Conservation (phyloP, 495 filamentous ascomycete species). For the Aspergillus affinis region DNA sequence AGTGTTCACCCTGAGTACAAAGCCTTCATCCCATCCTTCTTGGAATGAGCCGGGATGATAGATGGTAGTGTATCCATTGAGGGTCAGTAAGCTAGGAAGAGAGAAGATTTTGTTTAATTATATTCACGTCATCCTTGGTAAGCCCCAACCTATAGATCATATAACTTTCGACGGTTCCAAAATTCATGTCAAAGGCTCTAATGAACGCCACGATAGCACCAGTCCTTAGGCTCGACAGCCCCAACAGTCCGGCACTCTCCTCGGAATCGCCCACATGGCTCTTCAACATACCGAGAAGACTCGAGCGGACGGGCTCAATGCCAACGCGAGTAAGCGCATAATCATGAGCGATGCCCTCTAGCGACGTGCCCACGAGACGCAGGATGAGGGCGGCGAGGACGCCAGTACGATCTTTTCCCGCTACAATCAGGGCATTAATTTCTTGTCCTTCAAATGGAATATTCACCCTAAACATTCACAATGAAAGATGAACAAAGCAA, state of each 20-base stretch:
- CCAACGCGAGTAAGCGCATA: constrained; percentile 39
- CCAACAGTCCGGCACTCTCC: constrained; percentile 28
- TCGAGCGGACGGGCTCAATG: constrained; percentile 28
- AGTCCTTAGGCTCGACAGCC: constrained; percentile 28
- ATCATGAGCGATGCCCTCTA: constrained; percentile 49
- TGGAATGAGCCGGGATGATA: too few species aligned
- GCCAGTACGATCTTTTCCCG: constrained; percentile 66
- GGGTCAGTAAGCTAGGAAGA: background rate
- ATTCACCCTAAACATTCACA: background rate
- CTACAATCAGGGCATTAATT: constrained; percentile 24
- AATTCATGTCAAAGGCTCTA: constrained; percentile 24
- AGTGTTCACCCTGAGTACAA: too few species aligned
- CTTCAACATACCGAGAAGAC: constrained; percentile 23
- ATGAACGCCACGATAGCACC: constrained; percentile 32
- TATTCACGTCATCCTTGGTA: background rate
- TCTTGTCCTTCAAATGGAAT: background rate
- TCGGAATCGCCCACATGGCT: constrained; percentile 21
- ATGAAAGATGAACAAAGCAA: background rate
- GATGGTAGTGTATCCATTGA: too few species aligned
- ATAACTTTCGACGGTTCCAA: background rate
- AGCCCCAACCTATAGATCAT: background rate
- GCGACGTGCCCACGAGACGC: constrained; percentile 48
- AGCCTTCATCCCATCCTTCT: too few species aligned
- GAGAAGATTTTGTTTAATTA: background rate
- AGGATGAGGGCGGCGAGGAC: constrained; percentile 57